Conservation (phyloP, 768 basidiomycete genomes). For the Pleurotus salmoneostramineus region DNA sequence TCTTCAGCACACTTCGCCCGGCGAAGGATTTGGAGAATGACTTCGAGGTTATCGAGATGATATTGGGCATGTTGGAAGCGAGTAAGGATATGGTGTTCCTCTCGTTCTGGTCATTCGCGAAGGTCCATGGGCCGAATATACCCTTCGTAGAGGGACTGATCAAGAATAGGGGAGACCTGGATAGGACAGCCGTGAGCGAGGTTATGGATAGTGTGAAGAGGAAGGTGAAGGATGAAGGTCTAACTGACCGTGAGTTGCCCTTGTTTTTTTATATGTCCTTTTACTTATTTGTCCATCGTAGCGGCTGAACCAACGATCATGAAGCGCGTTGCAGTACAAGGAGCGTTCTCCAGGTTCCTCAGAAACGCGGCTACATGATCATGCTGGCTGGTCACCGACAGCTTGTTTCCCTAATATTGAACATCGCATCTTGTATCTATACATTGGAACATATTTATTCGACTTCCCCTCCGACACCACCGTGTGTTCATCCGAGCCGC, state of each 20-base stretch:
- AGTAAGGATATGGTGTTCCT: constrained; percentile 88
- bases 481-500: too few species aligned
- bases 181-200: constrained; percentile 82
- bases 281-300: constrained; percentile 23
- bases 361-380: constrained; percentile 27
- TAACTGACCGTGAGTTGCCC: constrained; percentile 69
- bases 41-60: constrained; percentile 85
- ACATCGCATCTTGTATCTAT: constrained; percentile 14
- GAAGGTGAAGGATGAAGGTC: constrained; percentile 86
- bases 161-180: constrained; percentile 86
- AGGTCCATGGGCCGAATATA: constrained; percentile 89
- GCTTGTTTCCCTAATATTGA: neutral
- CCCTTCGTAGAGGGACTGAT: constrained; percentile 89
- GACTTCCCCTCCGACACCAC: constrained; percentile 5
- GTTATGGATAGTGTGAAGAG: constrained; percentile 92
- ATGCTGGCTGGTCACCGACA: neutral
- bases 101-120: constrained; percentile 92
- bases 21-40: constrained; percentile 75
- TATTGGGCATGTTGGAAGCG: constrained; percentile 77
- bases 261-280: neutral
- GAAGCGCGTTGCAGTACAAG: constrained; percentile 83
- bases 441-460: constrained; percentile 15
- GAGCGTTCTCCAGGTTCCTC: constrained; percentile 72
- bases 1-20: constrained; percentile 78
- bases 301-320: constrained; percentile 84